Evolutionary conservation across 139 green algal species (phyloP).

Genomic region (Pedinophyceae sp.): DNA sequence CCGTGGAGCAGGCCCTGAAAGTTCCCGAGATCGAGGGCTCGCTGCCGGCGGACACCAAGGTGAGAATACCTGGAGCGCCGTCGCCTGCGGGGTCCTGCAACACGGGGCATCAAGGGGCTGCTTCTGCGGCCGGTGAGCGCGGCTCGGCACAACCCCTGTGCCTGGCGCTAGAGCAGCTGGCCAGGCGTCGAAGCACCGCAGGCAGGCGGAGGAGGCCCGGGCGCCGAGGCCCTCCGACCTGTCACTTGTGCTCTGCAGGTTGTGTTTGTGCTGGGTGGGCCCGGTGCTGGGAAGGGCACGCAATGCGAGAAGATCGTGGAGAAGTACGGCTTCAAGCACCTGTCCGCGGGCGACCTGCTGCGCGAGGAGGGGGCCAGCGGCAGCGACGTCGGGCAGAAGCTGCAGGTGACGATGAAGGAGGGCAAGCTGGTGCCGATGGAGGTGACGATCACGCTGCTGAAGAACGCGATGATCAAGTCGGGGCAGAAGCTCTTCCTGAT

Average conservation of each 20-base stretch:
- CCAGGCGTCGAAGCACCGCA: no score
- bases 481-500: constrained; percentile 54
- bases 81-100: no score
- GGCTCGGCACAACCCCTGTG: no score
- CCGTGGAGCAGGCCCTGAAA: neutral
- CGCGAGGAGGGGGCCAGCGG: constrained; percentile 46
- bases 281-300: constrained; percentile 77
- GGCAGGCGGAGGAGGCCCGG: no score
- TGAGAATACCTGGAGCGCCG: no score
- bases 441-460: constrained; percentile 55
- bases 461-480: constrained; percentile 43
- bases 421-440: constrained; percentile 61
- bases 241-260: no score
- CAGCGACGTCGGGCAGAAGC: constrained; percentile 34
- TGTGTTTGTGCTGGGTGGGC: constrained; percentile 60
- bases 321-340: constrained; percentile 39
- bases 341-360: constrained; percentile 38
- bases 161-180: no score
- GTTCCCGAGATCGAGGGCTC: neutral
- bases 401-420: constrained; percentile 60
- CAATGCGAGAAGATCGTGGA: constrained; percentile 58
- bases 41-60: constrained; percentile 7
- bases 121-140: no score
- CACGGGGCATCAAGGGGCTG: no score
- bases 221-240: no score